A percentile compares a stretch with the other conserved stretches of the same genome.
phyloP scores from a whole-genome alignment of 2,329 filamentous ascomycete species.

The Pyrenophora seminiperda region DNA sequence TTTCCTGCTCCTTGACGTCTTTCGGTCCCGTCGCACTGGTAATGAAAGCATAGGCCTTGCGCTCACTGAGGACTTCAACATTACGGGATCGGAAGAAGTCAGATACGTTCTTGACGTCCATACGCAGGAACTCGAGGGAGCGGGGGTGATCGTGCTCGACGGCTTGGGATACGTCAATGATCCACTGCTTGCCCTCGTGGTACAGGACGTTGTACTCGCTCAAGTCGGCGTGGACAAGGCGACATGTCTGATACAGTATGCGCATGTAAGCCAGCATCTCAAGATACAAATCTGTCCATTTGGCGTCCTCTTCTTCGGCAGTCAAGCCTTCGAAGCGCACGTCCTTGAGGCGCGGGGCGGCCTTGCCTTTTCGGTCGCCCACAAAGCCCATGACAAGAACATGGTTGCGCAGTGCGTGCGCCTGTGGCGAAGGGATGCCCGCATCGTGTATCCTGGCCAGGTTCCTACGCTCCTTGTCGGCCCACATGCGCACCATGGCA shows the following conservation, averaged over 20 bases:
- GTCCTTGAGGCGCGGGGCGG: constrained; percentile 87
- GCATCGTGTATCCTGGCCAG: constrained; percentile 80
- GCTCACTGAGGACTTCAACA: constrained; percentile 79
- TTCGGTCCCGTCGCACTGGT: constrained; percentile 63
- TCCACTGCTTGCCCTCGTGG: constrained; percentile 78
- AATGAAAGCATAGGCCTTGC: constrained; percentile 83
- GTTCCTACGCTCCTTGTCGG: constrained; percentile 97
- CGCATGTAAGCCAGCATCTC: constrained; percentile 89
- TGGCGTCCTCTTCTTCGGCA: constrained; percentile 58
- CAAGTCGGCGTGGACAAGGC: constrained; percentile 91
- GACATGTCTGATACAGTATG: constrained; percentile 88
- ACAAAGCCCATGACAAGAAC: constrained; percentile 95
- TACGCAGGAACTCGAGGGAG: constrained; percentile 89
- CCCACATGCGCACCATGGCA: constrained; percentile 98
- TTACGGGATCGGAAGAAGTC: constrained; percentile 90
- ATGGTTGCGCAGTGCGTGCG: constrained; percentile 86
- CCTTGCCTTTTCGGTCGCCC: constrained; percentile 82
- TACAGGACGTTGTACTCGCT: constrained; percentile 99
- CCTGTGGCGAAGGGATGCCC: constrained; percentile 88
- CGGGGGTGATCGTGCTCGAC: constrained; percentile 96
- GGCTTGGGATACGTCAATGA: constrained; percentile 97
- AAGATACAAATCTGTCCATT: constrained; percentile 79
- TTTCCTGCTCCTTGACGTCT: constrained; percentile 61
- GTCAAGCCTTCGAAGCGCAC: constrained; percentile 74
- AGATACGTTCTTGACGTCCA: constrained; percentile 97